phyloP scores from a whole-genome alignment of 202 grass and related monocot species.

The Sporobolus alterniflorus region DNA sequence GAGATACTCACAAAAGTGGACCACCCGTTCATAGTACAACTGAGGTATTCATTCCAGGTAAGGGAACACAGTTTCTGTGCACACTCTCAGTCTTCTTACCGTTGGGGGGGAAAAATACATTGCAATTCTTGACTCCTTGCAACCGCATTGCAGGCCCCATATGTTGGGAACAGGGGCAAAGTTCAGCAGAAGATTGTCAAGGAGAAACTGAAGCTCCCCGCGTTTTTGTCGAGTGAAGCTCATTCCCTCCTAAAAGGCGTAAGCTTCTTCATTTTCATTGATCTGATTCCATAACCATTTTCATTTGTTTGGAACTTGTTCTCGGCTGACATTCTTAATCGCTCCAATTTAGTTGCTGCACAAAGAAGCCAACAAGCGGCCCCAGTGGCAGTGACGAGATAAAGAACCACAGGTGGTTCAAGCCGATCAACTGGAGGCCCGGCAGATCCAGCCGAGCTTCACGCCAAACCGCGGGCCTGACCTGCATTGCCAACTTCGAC shows the following conservation, averaged over 20 bases:
- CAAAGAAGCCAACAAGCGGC: slow-evolving; percentile 69
- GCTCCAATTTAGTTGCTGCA: slow-evolving; percentile 57
- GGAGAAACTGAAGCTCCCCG: slow-evolving; percentile 79
- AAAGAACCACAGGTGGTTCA: slow-evolving; percentile 86
- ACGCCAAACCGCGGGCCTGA: slow-evolving; percentile 47
- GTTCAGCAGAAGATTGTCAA: slow-evolving; percentile 84
- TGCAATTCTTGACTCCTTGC: background rate
- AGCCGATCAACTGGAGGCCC: slow-evolving; percentile 69
- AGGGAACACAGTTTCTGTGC: background rate
- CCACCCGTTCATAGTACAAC: slow-evolving; percentile 85
- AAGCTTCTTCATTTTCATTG: slow-evolving; percentile 35
- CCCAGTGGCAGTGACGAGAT: slow-evolving; percentile 57
- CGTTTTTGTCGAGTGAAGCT: slow-evolving; percentile 78
- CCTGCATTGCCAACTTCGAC: slow-evolving; percentile 78
- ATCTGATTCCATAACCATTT: background rate
- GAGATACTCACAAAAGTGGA: slow-evolving; percentile 91
- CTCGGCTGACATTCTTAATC: background rate
- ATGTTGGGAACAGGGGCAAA: slow-evolving; percentile 65
- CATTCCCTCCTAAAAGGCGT: slow-evolving; percentile 89
- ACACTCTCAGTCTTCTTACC: background rate
- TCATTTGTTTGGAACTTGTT: background rate
- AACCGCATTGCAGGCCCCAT: slow-evolving; percentile 57
- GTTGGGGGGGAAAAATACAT: background rate
- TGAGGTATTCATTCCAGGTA: slow-evolving; percentile 94
- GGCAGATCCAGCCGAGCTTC: slow-evolving; percentile 82